phyloP scores from a whole-genome alignment of 2,329 filamentous ascomycete species.

The Cephalotrichum gorgonifer region DNA sequence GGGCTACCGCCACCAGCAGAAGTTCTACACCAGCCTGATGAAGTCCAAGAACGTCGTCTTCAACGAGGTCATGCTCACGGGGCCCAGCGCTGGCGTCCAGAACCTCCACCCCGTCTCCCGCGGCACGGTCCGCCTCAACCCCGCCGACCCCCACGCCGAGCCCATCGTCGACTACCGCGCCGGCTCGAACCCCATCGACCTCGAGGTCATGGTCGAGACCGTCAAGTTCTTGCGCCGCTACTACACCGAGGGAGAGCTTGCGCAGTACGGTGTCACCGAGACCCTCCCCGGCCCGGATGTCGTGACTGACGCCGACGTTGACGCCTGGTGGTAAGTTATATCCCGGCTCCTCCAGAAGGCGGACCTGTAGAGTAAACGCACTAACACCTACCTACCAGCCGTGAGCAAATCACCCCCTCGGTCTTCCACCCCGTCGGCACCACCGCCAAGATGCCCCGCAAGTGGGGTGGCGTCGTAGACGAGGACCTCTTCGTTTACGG shows the following conservation, averaged over 20 bases:
- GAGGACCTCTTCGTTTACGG: slow-evolving; percentile 19
- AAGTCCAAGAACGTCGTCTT: slow-evolving; percentile 22
- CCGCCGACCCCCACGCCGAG: slow-evolving; percentile 11
- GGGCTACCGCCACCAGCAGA: slow-evolving; percentile 30
- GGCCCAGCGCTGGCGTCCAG: slow-evolving; percentile 13
- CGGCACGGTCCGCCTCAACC: slow-evolving; percentile 13
- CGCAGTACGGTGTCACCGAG: slow-evolving; percentile 12
- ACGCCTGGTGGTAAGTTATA: neutral
- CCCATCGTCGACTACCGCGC: slow-evolving; percentile 17
- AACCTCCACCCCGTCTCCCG: slow-evolving; percentile 14
- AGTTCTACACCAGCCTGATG: slow-evolving; percentile 11
- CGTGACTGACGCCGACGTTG: slow-evolving; percentile 11
- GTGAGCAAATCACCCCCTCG: slow-evolving; percentile 13
- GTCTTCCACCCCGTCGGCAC: slow-evolving; percentile 18
- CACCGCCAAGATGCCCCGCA: slow-evolving; percentile 16
- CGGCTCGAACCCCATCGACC: slow-evolving; percentile 14
- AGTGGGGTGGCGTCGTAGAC: slow-evolving; percentile 20
- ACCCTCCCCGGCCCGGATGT: slow-evolving; percentile 12
- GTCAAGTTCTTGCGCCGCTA: slow-evolving; percentile 15
- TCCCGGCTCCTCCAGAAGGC: neutral
- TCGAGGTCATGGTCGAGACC: slow-evolving; percentile 14
- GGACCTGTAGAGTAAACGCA: too few relatives aligned
- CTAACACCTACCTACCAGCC: neutral
- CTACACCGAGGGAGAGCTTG: slow-evolving; percentile 11
- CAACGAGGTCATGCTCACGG: slow-evolving; percentile 31